These are phyloP conservation scores for Rubus idaeus DNA, from an alignment of 306 rosid genomes.

Conservation along the genomic window DNA sequence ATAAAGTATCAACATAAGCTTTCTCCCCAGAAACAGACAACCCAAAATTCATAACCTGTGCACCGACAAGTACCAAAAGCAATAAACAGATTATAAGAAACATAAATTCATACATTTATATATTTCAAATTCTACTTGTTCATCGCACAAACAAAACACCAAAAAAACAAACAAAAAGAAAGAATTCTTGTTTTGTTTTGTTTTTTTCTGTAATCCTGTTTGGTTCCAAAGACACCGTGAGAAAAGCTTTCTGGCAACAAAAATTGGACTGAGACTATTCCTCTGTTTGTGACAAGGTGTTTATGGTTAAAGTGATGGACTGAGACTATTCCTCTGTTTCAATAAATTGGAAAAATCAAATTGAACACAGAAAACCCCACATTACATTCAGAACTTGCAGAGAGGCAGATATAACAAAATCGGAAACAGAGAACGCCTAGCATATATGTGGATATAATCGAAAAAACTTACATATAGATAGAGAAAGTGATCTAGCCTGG, in stretches of 20 bases:
- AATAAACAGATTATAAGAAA: background rate
- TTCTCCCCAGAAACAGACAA: conserved; percentile 1
- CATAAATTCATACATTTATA: background rate
- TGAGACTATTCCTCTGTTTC: background rate
- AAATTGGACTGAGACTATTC: background rate
- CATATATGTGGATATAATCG: background rate
- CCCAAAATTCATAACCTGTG: background rate
- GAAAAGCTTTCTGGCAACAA: background rate
- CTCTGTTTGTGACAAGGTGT: conserved; percentile 2
- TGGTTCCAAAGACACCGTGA: conserved; percentile 3
- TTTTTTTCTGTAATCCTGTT: background rate
- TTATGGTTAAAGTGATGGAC: background rate
- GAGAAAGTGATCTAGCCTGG: conserved; percentile 30
- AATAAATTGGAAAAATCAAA: background rate
- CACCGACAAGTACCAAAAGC: conserved; percentile 6
- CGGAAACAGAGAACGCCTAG: background rate
- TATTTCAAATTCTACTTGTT: background rate
- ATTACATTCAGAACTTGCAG: conserved; percentile 12
- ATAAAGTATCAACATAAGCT: background rate
- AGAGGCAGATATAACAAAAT: background rate
- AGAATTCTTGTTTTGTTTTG: background rate
- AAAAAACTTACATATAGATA: background rate
- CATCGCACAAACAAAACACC: background rate
- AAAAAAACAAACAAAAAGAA: background rate
- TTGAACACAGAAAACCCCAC: background rate